Conservation (phyloP, 495 filamentous ascomycete genomes). For the Tetracladium setigerum region DNA sequence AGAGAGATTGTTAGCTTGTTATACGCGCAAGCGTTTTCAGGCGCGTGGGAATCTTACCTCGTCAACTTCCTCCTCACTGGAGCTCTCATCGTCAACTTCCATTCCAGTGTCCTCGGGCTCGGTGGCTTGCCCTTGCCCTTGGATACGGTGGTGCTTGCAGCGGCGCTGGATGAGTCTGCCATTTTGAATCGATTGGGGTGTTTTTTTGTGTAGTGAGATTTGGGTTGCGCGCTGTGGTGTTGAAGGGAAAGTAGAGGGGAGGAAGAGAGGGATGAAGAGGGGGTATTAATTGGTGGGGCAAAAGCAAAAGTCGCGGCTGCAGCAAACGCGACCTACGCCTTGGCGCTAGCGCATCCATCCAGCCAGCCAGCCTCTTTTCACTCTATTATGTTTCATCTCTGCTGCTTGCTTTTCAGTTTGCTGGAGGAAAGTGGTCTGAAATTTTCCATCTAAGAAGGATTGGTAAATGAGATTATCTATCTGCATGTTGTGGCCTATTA, state of each 20-base stretch:
- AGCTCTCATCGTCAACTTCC: slow-evolving; percentile 56
- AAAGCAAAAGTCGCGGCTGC: not conserved
- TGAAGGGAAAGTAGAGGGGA: slow-evolving; percentile 7
- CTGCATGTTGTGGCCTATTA: no score
- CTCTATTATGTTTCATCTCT: not conserved
- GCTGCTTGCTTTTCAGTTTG: no score
- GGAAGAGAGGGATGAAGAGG: slow-evolving; percentile 5
- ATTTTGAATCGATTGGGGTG: slow-evolving; percentile 22
- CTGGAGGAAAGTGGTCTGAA: no score
- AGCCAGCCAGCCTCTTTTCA: slow-evolving; percentile 13
- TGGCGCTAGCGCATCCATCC: slow-evolving; percentile 17
- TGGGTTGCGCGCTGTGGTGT: not conserved
- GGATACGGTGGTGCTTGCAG: slow-evolving; percentile 19
- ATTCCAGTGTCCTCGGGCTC: slow-evolving; percentile 49
- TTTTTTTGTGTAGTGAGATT: slow-evolving; percentile 12
- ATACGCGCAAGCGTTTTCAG: not conserved
- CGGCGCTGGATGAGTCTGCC: slow-evolving; percentile 31
- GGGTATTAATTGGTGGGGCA: slow-evolving; percentile 10
- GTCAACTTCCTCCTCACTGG: slow-evolving; percentile 53
- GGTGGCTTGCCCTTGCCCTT: slow-evolving; percentile 54
- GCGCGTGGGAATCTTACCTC: slow-evolving; percentile 31
- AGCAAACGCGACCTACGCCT: slow-evolving; percentile 4
- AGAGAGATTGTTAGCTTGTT: slow-evolving; percentile 5
- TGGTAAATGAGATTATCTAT: no score
- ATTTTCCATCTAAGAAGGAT: no score